phyloP scores from a whole-genome alignment of 257 asterid species.

The Solanum bulbocastanum region DNA sequence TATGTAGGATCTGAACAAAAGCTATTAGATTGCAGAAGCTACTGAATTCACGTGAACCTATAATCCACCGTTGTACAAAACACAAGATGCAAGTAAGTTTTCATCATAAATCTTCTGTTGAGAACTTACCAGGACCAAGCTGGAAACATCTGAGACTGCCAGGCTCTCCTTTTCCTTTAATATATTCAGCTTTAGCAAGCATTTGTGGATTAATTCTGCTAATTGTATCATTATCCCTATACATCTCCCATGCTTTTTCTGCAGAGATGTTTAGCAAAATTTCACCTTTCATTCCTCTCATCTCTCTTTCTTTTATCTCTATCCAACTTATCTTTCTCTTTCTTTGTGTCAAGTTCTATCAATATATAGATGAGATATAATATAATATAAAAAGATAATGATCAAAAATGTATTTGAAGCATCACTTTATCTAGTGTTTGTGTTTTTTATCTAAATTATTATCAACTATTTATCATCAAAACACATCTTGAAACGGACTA shows the following conservation, averaged over 20 bases:
- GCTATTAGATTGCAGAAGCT: too few species aligned
- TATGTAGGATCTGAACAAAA: neutral
- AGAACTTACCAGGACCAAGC: neutral
- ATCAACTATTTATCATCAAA: neutral
- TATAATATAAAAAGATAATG: neutral
- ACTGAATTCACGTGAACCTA: too few species aligned
- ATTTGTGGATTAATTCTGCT: slow-evolving; percentile 1
- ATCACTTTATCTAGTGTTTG: neutral
- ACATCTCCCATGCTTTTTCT: neutral
- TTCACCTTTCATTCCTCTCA: neutral
- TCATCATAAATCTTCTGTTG: too few species aligned
- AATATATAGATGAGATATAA: neutral
- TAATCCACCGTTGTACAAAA: neutral
- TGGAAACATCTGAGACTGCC: neutral
- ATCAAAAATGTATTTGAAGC: neutral
- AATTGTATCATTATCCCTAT: neutral
- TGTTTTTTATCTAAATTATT: neutral
- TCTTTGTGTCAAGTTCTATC: neutral
- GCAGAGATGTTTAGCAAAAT: neutral
- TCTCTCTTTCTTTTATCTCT: neutral
- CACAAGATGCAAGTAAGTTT: too few species aligned
- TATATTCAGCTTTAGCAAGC: neutral
- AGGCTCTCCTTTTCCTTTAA: neutral
- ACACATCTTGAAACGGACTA: neutral
- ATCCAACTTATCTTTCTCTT: neutral